phyloP scores from a whole-genome alignment of 768 basidiomycete genomes.

The Lentinus brumalis region DNA sequence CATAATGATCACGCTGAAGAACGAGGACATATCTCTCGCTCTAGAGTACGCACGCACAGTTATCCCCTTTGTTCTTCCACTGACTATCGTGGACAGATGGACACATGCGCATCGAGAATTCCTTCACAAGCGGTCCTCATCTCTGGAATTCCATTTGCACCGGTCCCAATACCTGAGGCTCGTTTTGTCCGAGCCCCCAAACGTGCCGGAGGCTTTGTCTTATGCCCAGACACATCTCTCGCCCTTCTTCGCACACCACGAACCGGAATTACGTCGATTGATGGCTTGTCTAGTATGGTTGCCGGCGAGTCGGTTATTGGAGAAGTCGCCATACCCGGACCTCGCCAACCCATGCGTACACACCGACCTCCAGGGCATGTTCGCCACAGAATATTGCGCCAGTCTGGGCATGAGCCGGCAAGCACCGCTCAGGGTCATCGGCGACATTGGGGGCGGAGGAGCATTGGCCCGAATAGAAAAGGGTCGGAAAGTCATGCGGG shows the following conservation, averaged over 20 bases:
- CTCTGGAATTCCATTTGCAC: constrained; percentile 88
- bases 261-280: constrained; percentile 67
- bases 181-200: constrained; percentile 60
- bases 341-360: constrained; percentile 73
- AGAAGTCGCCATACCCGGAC: constrained; percentile 73
- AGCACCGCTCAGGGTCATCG: constrained; percentile 84
- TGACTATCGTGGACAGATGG: constrained; percentile 61
- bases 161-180: constrained; percentile 88
- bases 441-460: constrained; percentile 91
- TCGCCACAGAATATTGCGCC: constrained; percentile 88
- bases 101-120: constrained; percentile 64
- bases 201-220: constrained; percentile 59
- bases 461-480: constrained; percentile 93
- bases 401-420: constrained; percentile 87
- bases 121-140: constrained; percentile 68
- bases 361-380: constrained; percentile 76
- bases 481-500: constrained; percentile 90
- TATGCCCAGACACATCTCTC: constrained; percentile 74
- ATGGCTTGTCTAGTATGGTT: constrained; percentile 71
- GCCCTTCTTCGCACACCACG: constrained; percentile 63
- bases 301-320: constrained; percentile 66
- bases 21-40: constrained; percentile 71
- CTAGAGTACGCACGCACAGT: constrained; percentile 56
- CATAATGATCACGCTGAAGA: constrained; percentile 67
- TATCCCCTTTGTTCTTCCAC: neutral